Conservation (phyloP, 495 filamentous ascomycete species). For the Aspergillus baeticus region DNA sequence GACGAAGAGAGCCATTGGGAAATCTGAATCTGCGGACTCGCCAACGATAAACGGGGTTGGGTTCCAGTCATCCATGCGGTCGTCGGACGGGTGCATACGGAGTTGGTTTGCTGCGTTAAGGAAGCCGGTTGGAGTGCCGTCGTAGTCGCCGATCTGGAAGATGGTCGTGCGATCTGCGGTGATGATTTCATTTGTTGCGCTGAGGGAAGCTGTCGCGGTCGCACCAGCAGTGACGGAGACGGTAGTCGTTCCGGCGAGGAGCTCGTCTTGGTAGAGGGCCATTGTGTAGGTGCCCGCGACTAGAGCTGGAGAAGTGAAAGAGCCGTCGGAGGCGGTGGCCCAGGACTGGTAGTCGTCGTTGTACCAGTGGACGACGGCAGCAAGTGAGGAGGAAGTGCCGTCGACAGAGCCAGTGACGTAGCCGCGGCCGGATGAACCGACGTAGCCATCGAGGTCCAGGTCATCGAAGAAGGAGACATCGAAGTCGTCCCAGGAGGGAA, state of each 20-base stretch:
- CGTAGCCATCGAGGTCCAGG: not conserved
- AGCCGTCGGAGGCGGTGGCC: constrained; percentile 4
- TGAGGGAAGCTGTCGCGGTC: not conserved
- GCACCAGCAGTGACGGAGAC: not conserved
- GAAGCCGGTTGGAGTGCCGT: constrained; percentile 7
- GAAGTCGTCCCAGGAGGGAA: constrained; percentile 3
- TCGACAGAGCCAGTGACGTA: not conserved
- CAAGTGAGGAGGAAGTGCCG: not conserved
- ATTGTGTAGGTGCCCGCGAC: constrained; percentile 9
- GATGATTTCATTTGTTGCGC: not conserved
- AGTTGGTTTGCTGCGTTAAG: constrained; percentile 4
- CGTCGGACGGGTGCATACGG: constrained; percentile 14
- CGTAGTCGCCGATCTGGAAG: constrained; percentile 12
- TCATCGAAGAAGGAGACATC: constrained; percentile 7
- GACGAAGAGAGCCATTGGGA: constrained; percentile 8
- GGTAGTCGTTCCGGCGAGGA: not conserved
- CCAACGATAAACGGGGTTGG: constrained; percentile 8
- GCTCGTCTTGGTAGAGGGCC: constrained; percentile 11
- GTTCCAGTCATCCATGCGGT: constrained; percentile 7
- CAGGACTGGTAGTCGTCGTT: constrained; percentile 12
- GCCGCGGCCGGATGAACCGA: not conserved
- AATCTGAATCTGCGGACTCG: not conserved
- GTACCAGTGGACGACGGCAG: not conserved
- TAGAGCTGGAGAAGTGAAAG: constrained; percentile 3
- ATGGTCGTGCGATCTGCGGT: not conserved